A percentile compares a stretch with the other conserved stretches of the same genome.
Conservation (phyloP, 176 grass and related monocot genomes). For the Triticum monococcum region DNA sequence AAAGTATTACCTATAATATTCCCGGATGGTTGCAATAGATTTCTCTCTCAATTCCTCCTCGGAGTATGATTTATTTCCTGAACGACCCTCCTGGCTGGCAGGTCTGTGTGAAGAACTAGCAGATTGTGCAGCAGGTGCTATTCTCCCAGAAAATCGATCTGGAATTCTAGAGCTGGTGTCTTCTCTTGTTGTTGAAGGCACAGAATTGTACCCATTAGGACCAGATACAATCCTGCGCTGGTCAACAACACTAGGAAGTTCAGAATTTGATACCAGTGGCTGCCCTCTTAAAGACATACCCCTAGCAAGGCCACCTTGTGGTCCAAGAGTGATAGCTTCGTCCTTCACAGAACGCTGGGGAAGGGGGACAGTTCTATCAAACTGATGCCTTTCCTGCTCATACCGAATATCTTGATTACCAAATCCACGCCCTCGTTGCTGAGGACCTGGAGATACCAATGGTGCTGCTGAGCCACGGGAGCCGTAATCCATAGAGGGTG, state of each 20-base stretch:
- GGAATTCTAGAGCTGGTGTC: constrained; percentile 40
- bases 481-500: constrained; percentile 55
- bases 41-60: constrained; percentile 69
- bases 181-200: constrained; percentile 34
- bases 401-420: constrained; percentile 66
- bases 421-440: constrained; percentile 71
- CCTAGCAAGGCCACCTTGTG: constrained; percentile 86
- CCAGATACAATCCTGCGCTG: constrained; percentile 47
- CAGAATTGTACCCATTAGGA: constrained; percentile 58
- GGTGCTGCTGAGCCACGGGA: constrained; percentile 35
- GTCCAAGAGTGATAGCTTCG: constrained; percentile 71
- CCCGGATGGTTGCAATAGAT: constrained; percentile 72
- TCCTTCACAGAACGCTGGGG: constrained; percentile 65
- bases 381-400: constrained; percentile 62
- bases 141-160: constrained; percentile 43
- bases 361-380: constrained; percentile 68
- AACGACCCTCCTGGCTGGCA: constrained; percentile 42
- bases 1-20: constrained; percentile 80
- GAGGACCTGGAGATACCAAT: constrained; percentile 59
- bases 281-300: constrained; percentile 86
- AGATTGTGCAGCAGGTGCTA: constrained; percentile 39
- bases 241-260: constrained; percentile 44
- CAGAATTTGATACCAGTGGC: constrained; percentile 47
- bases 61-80: constrained; percentile 55
- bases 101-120: constrained; percentile 50